Evolutionary conservation across 352 stramenopile genomes (phyloP).

Genomic region (Achlya hypogyna): DNA sequence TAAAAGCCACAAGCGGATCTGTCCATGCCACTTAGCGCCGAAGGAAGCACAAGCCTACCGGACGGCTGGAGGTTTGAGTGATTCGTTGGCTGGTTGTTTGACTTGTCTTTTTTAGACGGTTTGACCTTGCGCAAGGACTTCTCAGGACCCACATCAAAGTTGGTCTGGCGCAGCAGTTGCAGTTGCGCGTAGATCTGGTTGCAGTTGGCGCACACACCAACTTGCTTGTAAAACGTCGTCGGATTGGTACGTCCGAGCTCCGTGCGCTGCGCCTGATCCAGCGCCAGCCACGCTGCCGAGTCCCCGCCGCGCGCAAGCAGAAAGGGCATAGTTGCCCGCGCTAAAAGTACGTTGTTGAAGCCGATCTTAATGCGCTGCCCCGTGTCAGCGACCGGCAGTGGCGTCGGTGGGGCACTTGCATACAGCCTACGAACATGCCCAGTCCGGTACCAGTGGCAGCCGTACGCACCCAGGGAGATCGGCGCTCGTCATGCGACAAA

Average conservation of each 20-base stretch:
- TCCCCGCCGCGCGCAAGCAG: constrained; percentile 23
- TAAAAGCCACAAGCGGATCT: constrained; percentile 4
- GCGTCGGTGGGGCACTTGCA: neutral
- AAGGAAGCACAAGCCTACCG: neutral
- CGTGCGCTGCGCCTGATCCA: constrained; percentile 47
- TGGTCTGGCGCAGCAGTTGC: constrained; percentile 36
- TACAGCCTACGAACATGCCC: neutral
- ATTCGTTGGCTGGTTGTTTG: neutral
- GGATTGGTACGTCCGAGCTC: constrained; percentile 57
- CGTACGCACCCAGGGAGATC: neutral
- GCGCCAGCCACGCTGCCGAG: constrained; percentile 46
- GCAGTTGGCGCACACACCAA: constrained; percentile 61
- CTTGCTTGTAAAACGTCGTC: constrained; percentile 70
- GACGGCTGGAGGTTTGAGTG: constrained; percentile 7
- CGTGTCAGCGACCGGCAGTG: constrained; percentile 28
- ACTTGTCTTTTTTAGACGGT: neutral
- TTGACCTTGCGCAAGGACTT: neutral
- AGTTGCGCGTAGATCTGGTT: constrained; percentile 57
- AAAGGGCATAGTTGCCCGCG: constrained; percentile 48
- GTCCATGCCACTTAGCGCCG: neutral
- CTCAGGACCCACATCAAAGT: constrained; percentile 26
- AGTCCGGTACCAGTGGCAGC: neutral
- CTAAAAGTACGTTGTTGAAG: constrained; percentile 64
- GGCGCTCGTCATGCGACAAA: constrained; percentile 29
- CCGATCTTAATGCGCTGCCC: constrained; percentile 58